Evolutionary conservation across 768 basidiomycete genomes (phyloP), one percentile per base, ranked within the genome.

Genomic region (Holtermanniella nyarrowii): DNA sequence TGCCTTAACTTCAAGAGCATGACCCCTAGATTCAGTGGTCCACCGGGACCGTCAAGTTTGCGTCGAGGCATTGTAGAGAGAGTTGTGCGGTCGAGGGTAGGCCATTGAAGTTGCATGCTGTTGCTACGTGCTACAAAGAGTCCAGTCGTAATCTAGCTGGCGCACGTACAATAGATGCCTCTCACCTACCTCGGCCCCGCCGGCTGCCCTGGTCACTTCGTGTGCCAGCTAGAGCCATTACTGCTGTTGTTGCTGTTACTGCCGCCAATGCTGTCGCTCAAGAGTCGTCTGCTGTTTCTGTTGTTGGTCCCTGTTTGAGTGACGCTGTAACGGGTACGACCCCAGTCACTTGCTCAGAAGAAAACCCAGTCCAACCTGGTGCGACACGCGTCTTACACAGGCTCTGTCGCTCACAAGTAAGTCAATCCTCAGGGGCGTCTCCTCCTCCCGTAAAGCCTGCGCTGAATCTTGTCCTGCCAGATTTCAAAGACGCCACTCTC

Each of bases 141-240:
- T 41, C 23, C n/a, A 50, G 5, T 24, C n/a, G 10, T 50, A 12
- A 26, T 18, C 47, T n/a, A n/a, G n/a, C n/a, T n/a, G n/a, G n/a
- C n/a, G n/a, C n/a, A n/a, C n/a, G n/a, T n/a, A n/a, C n/a, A n/a
- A n/a, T n/a, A n/a, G n/a, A n/a, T n/a, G n/a, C n/a, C n/a, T n/a
- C n/a, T n/a, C n/a, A n/a, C n/a, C n/a, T n/a, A n/a, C n/a, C n/a
- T n/a, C n/a, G n/a, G n/a, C n/a, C n/a, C n/a, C n/a, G n/a, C n/a
- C n/a, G n/a, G n/a, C n/a, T n/a, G n/a, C n/a, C n/a, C n/a, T n/a
- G n/a, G n/a, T n/a, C n/a, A n/a, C n/a, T n/a, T n/a, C n/a, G n/a
- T n/a, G 75, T 26, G 74, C 73, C 23, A 61, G 74, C 14, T 64
- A 73, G 50, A 75, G 74, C 74, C 72, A 75, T 27, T 39, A 45